Evolutionary conservation across 495 filamentous ascomycete species (phyloP).

Genomic region (Penicillium malachiteum): DNA sequence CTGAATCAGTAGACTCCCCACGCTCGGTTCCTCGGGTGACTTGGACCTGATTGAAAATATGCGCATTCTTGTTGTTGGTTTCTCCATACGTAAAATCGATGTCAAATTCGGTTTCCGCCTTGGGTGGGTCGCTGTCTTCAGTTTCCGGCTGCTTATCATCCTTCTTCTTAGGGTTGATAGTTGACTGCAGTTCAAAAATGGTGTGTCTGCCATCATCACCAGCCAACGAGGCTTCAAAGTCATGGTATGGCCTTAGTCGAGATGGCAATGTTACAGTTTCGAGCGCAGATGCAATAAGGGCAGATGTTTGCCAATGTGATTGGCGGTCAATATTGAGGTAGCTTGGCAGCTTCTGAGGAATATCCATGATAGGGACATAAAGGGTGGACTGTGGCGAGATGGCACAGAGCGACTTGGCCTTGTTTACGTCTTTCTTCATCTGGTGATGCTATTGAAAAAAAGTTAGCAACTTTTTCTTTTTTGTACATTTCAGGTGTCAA

Average conservation of each 20-base stretch:
- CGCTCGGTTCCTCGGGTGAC: constrained; percentile 43
- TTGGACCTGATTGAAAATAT: constrained; percentile 64
- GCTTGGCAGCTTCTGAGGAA: constrained; percentile 53
- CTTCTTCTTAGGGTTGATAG: constrained; percentile 34
- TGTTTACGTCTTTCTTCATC: constrained; percentile 62
- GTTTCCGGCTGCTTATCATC: constrained; percentile 6
- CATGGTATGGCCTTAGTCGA: constrained; percentile 58
- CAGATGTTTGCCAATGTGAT: constrained; percentile 81
- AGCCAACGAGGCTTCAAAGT: constrained; percentile 70
- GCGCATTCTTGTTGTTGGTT: constrained; percentile 36
- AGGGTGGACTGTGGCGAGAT: constrained; percentile 70
- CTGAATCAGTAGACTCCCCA: constrained; percentile 32
- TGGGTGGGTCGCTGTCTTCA: constrained; percentile 14
- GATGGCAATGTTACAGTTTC: constrained; percentile 80
- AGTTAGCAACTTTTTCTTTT: neutral
- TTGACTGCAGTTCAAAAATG: constrained; percentile 70
- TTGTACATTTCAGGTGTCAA: neutral
- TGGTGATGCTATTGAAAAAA: constrained; percentile 28
- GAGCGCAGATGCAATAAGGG: constrained; percentile 70
- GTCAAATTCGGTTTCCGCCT: constrained; percentile 48
- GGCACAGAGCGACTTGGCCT: constrained; percentile 64
- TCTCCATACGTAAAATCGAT: constrained; percentile 57
- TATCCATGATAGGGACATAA: constrained; percentile 73
- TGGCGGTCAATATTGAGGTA: constrained; percentile 61
- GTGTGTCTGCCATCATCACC: constrained; percentile 71